These are phyloP conservation scores for Rhodosporidiobolus sp. DNA, from an alignment of 768 basidiomycete species.

Conservation along the genomic window DNA sequence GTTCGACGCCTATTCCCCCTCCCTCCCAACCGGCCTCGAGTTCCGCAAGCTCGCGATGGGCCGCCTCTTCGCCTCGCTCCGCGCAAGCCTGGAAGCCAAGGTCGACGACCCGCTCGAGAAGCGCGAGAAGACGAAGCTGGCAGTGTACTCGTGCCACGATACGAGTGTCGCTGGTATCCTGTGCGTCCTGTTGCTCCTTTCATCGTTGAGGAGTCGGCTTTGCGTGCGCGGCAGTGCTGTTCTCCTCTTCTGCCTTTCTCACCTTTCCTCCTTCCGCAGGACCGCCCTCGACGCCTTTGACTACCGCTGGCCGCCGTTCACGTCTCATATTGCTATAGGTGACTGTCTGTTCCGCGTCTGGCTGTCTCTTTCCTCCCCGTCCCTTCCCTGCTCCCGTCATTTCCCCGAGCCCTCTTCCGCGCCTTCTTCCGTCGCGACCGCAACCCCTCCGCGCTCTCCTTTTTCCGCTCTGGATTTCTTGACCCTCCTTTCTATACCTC, in stretches of 20 bases:
- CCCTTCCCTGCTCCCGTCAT: too few relatives aligned
- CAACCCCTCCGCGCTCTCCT: too few relatives aligned
- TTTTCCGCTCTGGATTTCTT: too few relatives aligned
- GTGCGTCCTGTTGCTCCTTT: not conserved
- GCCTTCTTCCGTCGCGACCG: too few relatives aligned
- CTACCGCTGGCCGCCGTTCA: constrained; percentile 32
- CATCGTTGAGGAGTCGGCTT: too few relatives aligned
- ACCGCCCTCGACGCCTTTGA: constrained; percentile 31
- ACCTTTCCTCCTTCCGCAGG: too few relatives aligned
- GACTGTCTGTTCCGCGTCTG: not conserved
- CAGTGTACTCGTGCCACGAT: constrained; percentile 53
- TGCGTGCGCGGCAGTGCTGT: not conserved
- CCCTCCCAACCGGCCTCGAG: constrained; percentile 70
- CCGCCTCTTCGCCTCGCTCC: constrained; percentile 63
- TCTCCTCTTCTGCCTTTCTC: too few relatives aligned
- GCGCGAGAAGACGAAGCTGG: constrained; percentile 60
- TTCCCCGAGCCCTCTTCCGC: too few relatives aligned
- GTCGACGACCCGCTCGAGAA: constrained; percentile 50
- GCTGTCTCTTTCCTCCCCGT: too few relatives aligned
- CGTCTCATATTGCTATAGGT: constrained; percentile 10
- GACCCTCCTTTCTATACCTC: not conserved
- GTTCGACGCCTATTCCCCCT: constrained; percentile 57
- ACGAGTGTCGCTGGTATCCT: constrained; percentile 44
- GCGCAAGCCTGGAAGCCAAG: constrained; percentile 63
- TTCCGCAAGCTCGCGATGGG: constrained; percentile 75